Base-by-base conservation (phyloP, 2,329 filamentous ascomycete species). In the Dryadomyces quercus-mongolicae region DNA sequence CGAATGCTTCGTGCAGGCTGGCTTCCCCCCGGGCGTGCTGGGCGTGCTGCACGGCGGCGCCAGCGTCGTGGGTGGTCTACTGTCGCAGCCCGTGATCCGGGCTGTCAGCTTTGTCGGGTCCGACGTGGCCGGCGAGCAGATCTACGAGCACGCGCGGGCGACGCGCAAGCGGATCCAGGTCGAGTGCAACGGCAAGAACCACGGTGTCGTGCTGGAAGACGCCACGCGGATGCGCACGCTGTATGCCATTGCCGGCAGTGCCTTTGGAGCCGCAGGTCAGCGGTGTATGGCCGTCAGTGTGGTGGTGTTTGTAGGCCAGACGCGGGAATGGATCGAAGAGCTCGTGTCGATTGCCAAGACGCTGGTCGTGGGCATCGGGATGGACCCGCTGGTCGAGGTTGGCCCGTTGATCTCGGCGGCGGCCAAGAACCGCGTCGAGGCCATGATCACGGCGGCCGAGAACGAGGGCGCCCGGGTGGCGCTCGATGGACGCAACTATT, bases 91-190 rank as follows among this genome's bases (percentile, higher is more conserved):
- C 21, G 77, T 79, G 59, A 89, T 93, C 75, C 92, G 91, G 77
- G 88, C 88, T 55, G 79, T 93, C 64, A 86, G 81, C 70, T 93
- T 93, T 63, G 88, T 93, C 45, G 88, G 88, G 58, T 82, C 84
- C 69, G 92, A 92, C 75, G 88, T 88, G 75, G 88, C 88, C 5
- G 88, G 88, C 64, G 86, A 92, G 71, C 92, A 92, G 73, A 92
- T 93, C 69, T 92, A 83, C 71, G 71, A 74, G 54, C 81, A 86
- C 55, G 87, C 81, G 31, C 88, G 85, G 1, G 86, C 86, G 63
- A 88, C 91, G 63, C 88, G 88, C 64, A 93, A 93, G 78, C 84
- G 88, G 63, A 85, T 90, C 31, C 88, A 93, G 72, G 88, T 88
- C 67, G 92, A 93, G 71, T 72, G 92, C 58, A 88, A 88, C 46